Conservation (phyloP, 176 grass and related monocot genomes). For the Musa schizocarpa region DNA sequence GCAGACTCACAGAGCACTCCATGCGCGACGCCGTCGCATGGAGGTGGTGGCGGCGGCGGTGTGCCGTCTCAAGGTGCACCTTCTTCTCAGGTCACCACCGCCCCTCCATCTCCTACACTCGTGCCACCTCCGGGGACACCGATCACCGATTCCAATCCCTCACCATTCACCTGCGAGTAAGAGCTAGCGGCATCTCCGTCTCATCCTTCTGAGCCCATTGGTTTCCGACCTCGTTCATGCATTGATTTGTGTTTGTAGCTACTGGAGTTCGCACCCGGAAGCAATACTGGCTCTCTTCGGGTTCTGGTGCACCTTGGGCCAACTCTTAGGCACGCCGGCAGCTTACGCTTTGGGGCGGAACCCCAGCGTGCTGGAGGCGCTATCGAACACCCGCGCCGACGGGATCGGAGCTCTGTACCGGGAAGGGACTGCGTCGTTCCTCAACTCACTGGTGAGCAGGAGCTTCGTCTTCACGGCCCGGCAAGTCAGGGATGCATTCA, state of each 20-base stretch:
- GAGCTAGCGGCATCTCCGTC: neutral
- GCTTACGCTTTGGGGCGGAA: constrained; percentile 45
- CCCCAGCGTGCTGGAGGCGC: constrained; percentile 55
- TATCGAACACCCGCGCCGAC: constrained; percentile 55
- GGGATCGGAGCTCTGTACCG: constrained; percentile 61
- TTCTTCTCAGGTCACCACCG: constrained; percentile 12
- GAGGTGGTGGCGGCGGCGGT: neutral
- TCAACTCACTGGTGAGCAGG: constrained; percentile 67
- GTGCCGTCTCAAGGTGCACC: neutral
- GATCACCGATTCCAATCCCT: constrained; percentile 15
- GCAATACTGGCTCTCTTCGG: constrained; percentile 48
- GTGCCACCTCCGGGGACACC: constrained; percentile 34
- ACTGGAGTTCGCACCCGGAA: constrained; percentile 62
- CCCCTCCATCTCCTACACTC: constrained; percentile 21
- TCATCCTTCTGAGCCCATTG: neutral
- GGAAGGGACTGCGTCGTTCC: constrained; percentile 68
- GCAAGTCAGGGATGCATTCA: constrained; percentile 62
- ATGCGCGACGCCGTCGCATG: neutral
- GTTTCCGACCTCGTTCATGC: neutral
- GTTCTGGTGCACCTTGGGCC: constrained; percentile 53
- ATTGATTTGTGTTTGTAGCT: constrained; percentile 28
- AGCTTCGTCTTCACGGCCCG: constrained; percentile 51
- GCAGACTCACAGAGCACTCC: neutral
- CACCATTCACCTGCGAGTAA: constrained; percentile 56
- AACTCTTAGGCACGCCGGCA: constrained; percentile 41